These are phyloP conservation scores for Lodderomyces oxycetoniae DNA, from an alignment of 1,139 yeast genomes.

Conservation along the genomic window DNA sequence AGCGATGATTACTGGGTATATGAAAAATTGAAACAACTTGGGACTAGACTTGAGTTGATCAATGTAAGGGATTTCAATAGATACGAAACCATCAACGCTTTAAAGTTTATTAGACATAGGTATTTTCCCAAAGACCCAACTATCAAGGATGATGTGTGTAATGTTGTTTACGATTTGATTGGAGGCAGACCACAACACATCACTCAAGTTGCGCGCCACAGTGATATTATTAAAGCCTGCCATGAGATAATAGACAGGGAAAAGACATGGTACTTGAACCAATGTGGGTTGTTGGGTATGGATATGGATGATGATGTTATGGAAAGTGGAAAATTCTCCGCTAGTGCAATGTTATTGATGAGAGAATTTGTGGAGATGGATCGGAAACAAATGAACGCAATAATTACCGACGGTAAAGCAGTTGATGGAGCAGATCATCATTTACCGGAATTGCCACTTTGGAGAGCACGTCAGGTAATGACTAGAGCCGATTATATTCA, in stretches of 20 bases:
- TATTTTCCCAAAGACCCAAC: constrained; percentile 37
- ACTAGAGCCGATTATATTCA: constrained; percentile 80
- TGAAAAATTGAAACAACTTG: constrained; percentile 66
- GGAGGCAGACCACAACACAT: constrained; percentile 87
- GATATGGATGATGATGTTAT: constrained; percentile 88
- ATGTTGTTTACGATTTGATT: constrained; percentile 60
- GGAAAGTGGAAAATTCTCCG: constrained; percentile 77
- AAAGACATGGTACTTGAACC: constrained; percentile 81
- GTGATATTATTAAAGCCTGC: constrained; percentile 58
- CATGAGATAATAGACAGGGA: constrained; percentile 72
- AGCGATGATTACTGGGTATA: constrained; percentile 88
- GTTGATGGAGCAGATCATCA: constrained; percentile 37
- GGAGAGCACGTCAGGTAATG: constrained; percentile 85
- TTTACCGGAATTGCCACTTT: constrained; percentile 70
- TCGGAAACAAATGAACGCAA: constrained; percentile 29
- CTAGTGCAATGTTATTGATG: constrained; percentile 74
- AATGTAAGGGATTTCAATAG: constrained; percentile 66
- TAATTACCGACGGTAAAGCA: constrained; percentile 19
- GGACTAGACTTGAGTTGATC: constrained; percentile 70
- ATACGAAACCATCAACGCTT: constrained; percentile 51
- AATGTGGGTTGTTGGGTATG: constrained; percentile 72
- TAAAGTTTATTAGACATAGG: constrained; percentile 48
- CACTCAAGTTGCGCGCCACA: constrained; percentile 66
- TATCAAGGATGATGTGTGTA: constrained; percentile 38
- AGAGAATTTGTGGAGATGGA: constrained; percentile 71